Evolutionary conservation across 345 rosid species (phyloP).

Genomic region (Gossypium australe): DNA sequence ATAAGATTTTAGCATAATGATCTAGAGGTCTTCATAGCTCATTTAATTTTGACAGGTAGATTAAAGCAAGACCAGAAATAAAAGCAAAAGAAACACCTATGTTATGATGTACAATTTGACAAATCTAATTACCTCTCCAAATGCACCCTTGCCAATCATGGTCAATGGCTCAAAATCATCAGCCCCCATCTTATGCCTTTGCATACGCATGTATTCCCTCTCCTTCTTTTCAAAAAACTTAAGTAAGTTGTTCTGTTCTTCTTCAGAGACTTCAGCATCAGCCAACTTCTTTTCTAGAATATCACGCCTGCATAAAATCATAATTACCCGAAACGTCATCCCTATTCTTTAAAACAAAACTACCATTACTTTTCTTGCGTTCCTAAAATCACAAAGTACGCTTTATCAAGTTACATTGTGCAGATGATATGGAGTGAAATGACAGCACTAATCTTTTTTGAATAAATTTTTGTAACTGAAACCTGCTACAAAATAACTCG

Average conservation of each 20-base stretch:
- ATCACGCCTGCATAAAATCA: conserved; percentile 59
- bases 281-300: conserved; percentile 91
- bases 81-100: not conserved
- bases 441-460: not conserved
- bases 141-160: conserved; percentile 98
- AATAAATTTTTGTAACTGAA: not conserved
- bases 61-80: not conserved
- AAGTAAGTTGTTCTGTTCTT: conserved; percentile 83
- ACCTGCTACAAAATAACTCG: not conserved
- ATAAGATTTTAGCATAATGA: not conserved
- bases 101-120: not conserved
- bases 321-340: conserved; percentile 11
- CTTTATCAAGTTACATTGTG: not conserved
- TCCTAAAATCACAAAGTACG: not conserved
- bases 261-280: conserved; percentile 94
- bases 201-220: conserved; percentile 95
- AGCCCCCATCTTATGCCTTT: conserved; percentile 97
- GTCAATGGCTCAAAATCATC: conserved; percentile 98
- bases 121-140: conserved; percentile 68
- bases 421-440: not conserved
- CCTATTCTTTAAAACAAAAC: not conserved
- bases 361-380: not conserved
- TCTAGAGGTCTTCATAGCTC: not conserved
- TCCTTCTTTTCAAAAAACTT: conserved; percentile 91
- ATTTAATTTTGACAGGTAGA: not conserved